Conservation (phyloP, 1,139 yeast species). For the Eremothecium cymbalariae region DNA sequence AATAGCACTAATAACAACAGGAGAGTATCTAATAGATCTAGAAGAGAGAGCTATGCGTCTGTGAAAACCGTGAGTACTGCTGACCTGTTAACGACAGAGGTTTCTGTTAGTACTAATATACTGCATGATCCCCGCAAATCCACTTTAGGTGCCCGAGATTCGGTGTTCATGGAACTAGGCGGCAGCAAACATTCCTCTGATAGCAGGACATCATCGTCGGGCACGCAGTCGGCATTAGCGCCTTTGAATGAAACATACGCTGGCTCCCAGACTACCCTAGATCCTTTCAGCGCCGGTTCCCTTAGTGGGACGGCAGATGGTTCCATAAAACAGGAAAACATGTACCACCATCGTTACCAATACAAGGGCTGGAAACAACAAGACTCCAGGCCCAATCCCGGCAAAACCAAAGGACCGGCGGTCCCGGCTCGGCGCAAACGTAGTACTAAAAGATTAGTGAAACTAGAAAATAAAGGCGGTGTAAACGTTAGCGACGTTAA, state of each 20-base stretch:
- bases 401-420: conserved; percentile 7
- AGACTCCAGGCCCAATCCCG: conserved; percentile 15
- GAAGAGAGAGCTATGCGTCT: conserved; percentile 58
- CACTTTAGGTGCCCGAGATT: conserved; percentile 37
- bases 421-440: conserved; percentile 15
- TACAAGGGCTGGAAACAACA: neutral
- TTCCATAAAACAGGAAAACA: conserved; percentile 25
- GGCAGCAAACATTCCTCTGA: neutral
- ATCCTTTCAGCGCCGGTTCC: neutral
- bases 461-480: conserved; percentile 19
- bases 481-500: conserved; percentile 23
- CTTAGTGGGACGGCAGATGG: conserved; percentile 14
- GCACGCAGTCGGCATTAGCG: conserved; percentile 3
- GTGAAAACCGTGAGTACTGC: conserved; percentile 81
- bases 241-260: neutral
- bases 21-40: conserved; percentile 28
- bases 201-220: neutral
- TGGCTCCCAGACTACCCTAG: neutral
- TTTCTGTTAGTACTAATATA: conserved; percentile 51
- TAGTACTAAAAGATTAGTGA: conserved; percentile 26
- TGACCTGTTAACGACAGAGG: conserved; percentile 69
- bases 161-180: conserved; percentile 27
- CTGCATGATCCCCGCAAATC: conserved; percentile 37
- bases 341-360: no score
- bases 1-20: conserved; percentile 35